phyloP scores from a whole-genome alignment of 352 stramenopile species.

The Thraustochytrium sp. region DNA sequence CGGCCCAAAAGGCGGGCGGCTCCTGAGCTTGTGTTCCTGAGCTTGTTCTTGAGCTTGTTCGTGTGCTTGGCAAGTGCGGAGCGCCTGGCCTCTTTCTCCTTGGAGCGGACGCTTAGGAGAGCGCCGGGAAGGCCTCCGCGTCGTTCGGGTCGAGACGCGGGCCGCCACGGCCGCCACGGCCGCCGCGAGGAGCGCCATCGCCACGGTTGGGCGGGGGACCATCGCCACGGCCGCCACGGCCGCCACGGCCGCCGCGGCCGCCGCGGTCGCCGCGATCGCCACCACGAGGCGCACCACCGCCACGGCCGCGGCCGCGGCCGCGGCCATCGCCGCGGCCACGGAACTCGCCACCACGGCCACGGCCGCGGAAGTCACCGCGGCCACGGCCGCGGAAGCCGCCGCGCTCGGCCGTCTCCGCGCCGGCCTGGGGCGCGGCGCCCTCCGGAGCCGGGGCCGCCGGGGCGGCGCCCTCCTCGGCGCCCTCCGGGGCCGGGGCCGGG shows the following conservation, averaged over 20 bases:
- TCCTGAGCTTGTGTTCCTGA: background rate
- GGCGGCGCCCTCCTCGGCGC: no score
- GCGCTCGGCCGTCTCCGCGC: no score
- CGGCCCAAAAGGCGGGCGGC: no score
- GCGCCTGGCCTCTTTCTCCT: background rate
- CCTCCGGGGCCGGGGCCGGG: no score
- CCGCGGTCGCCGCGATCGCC: background rate
- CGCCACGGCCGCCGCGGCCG: background rate
- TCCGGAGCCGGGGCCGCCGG: no score
- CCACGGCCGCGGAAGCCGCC: conserved; percentile 49
- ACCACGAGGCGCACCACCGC: background rate
- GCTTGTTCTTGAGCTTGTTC: background rate
- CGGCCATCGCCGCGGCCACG: background rate
- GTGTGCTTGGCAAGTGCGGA: background rate
- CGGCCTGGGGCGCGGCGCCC: no score
- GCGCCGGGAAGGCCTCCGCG: conserved; percentile 72
- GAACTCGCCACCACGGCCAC: background rate
- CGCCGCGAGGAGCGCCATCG: background rate
- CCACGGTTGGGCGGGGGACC: no score
- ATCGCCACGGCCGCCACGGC: conserved; percentile 45
- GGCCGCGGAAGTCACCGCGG: conserved; percentile 44
- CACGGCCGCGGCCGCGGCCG: background rate
- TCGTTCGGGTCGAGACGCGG: conserved; percentile 61
- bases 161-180: background rate
- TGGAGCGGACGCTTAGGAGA: conserved; percentile 46